These are phyloP conservation scores for Monosporascus sp. DNA, from an alignment of 2,329 filamentous ascomycete species.

Conservation along the genomic window DNA sequence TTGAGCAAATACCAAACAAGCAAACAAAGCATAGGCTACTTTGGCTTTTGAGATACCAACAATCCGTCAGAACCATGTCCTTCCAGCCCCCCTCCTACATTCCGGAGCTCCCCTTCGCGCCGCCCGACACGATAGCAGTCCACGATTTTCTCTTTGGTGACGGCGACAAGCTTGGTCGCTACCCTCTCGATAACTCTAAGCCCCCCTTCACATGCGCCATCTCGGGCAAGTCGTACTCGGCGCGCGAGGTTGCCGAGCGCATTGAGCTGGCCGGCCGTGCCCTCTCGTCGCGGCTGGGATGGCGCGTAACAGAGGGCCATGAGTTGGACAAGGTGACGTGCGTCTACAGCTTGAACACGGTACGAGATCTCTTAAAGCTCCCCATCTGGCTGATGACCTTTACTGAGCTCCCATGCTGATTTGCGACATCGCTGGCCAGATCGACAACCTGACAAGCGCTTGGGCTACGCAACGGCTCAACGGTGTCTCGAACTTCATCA, in stretches of 20 bases:
- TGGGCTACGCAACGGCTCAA: conserved; percentile 66
- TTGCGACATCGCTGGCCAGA: too few species aligned
- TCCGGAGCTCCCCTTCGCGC: conserved; percentile 24
- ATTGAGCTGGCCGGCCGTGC: conserved; percentile 60
- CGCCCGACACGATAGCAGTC: conserved; percentile 61
- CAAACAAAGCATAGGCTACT: too few species aligned
- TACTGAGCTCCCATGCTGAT: too few species aligned
- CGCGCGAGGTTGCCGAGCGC: conserved; percentile 56
- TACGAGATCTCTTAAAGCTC: too few species aligned
- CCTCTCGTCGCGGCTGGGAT: conserved; percentile 62
- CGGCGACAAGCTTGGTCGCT: conserved; percentile 60
- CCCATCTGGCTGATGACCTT: too few species aligned
- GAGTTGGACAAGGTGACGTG: conserved; percentile 73
- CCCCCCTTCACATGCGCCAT: conserved; percentile 70
- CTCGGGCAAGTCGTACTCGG: conserved; percentile 57
- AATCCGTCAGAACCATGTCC: conserved; percentile 23
- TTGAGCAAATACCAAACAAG: too few species aligned
- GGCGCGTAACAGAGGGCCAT: conserved; percentile 61
- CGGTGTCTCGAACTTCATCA: conserved; percentile 64
- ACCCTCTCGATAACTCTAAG: conserved; percentile 52
- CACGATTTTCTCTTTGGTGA: conserved; percentile 70
- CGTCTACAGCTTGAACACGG: conserved; percentile 67
- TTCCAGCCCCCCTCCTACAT: conserved; percentile 25
- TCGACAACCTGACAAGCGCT: conserved; percentile 62
- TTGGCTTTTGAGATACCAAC: too few species aligned